Conservation (phyloP, 495 filamentous ascomycete genomes). For the Xylaria castorea region DNA sequence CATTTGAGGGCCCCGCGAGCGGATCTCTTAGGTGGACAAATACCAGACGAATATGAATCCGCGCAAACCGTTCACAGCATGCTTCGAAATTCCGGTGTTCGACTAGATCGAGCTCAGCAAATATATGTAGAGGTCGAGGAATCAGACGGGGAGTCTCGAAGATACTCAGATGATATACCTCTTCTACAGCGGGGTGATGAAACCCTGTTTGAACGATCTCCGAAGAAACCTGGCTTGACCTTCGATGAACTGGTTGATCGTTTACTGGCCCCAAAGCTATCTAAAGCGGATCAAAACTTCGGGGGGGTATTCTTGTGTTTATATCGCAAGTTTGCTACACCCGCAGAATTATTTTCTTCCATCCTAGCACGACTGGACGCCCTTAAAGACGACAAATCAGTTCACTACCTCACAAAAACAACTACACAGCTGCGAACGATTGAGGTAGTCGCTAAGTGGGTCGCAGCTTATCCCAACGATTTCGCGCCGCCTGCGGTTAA, state of each 20-base stretch:
- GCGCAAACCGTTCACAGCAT: conserved; percentile 51
- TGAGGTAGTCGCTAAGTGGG: conserved; percentile 85
- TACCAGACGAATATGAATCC: conserved; percentile 47
- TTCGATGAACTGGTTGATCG: conserved; percentile 93
- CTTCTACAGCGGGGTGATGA: conserved; percentile 64
- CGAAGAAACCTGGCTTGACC: conserved; percentile 65
- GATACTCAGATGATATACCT: conserved; percentile 66
- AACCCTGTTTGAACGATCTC: conserved; percentile 51
- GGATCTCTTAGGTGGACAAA: conserved; percentile 42
- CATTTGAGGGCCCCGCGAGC: conserved; percentile 37
- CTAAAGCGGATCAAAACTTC: conserved; percentile 86
- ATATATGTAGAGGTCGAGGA: conserved; percentile 65
- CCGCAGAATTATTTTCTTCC: conserved; percentile 72
- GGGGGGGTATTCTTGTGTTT: conserved; percentile 84
- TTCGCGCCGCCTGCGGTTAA: conserved; percentile 83
- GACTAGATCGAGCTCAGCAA: conserved; percentile 51
- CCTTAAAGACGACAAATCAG: conserved; percentile 65
- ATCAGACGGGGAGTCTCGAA: conserved; percentile 60
- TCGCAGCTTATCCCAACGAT: conserved; percentile 88
- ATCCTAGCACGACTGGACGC: conserved; percentile 77
- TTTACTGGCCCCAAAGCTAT: conserved; percentile 78
- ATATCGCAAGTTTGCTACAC: conserved; percentile 93
- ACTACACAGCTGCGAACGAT: conserved; percentile 83
- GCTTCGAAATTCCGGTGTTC: conserved; percentile 53
- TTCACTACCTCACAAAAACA: conserved; percentile 70